Percentiles rank a stretch among this genome's conserved stretches.
Conservation (phyloP, 2,329 filamentous ascomycete genomes). For the Venturia pyrina region DNA sequence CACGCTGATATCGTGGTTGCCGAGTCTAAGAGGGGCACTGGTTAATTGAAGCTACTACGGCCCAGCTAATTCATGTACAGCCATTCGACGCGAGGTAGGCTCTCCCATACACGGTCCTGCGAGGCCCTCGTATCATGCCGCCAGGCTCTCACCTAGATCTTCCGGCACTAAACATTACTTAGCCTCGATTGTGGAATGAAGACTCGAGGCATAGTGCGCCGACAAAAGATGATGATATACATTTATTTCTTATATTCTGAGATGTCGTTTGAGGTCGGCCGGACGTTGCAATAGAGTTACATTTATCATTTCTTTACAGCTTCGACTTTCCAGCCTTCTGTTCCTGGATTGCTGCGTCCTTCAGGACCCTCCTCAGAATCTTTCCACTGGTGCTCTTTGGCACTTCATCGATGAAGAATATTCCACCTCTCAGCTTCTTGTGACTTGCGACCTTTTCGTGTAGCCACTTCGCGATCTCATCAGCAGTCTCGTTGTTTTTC, state of each 20-base stretch:
- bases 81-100: not conserved
- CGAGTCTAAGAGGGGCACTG: too few relatives aligned
- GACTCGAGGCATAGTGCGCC: too few relatives aligned
- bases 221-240: not conserved
- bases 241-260: not conserved
- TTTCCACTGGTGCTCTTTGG: conserved; percentile 14
- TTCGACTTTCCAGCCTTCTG: conserved; percentile 13
- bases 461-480: conserved; percentile 11
- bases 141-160: too few relatives aligned
- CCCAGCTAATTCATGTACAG: not conserved
- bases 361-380: conserved; percentile 14
- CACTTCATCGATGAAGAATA: conserved; percentile 14
- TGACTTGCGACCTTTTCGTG: conserved; percentile 10
- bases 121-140: too few relatives aligned
- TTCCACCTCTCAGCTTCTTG: conserved; percentile 14
- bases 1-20: too few relatives aligned
- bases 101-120: not conserved
- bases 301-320: not conserved
- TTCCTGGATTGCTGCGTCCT: conserved; percentile 18
- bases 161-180: not conserved
- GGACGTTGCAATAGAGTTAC: not conserved
- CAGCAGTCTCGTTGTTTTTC: conserved; percentile 6
- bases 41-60: too few relatives aligned
- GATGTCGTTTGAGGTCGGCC: not conserved
- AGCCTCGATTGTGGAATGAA: too few relatives aligned